A percentile compares a stretch with the other conserved stretches of the same genome.
Conservation (phyloP, 139 green algal species). For the Nannochloris sp. region DNA sequence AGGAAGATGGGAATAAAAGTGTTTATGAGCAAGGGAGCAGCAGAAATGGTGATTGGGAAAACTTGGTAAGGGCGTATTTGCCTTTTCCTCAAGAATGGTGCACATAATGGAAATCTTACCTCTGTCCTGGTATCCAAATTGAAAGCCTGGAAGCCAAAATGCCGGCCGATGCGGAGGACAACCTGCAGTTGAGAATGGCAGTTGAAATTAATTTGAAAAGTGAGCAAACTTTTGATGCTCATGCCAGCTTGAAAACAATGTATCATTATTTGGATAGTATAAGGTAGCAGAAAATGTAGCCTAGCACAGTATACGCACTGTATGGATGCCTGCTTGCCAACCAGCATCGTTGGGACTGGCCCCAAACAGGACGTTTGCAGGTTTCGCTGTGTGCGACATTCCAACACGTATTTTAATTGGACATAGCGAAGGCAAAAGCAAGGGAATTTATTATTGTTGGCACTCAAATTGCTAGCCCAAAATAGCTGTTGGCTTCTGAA, state of each 20-base stretch:
- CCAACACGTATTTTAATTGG: too few relatives aligned
- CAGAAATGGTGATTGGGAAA: neutral
- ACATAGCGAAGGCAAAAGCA: too few relatives aligned
- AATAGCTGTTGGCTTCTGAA: too few relatives aligned
- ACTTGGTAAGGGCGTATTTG: neutral
- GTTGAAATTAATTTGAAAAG: neutral
- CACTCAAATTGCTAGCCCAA: too few relatives aligned
- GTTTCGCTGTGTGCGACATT: too few relatives aligned
- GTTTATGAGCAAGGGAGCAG: neutral
- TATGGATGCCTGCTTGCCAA: conserved; percentile 33
- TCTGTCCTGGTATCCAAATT: conserved; percentile 49
- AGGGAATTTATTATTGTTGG: too few relatives aligned
- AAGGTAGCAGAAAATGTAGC: too few relatives aligned
- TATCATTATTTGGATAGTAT: too few relatives aligned
- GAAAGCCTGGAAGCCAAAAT: conserved; percentile 74
- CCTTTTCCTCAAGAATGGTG: neutral
- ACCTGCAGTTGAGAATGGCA: conserved; percentile 26
- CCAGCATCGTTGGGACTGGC: conserved; percentile 21
- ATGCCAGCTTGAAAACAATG: too few relatives aligned
- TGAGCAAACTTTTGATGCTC: neutral
- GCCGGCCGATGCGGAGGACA: conserved; percentile 46
- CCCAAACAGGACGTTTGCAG: conserved; percentile 15
- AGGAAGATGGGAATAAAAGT: neutral
- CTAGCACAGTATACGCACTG: conserved; percentile 11
- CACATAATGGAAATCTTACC: conserved; percentile 4